Base-by-base conservation (phyloP, 192 early-diverging fungal species). In the Coemansia sp. region DNA sequence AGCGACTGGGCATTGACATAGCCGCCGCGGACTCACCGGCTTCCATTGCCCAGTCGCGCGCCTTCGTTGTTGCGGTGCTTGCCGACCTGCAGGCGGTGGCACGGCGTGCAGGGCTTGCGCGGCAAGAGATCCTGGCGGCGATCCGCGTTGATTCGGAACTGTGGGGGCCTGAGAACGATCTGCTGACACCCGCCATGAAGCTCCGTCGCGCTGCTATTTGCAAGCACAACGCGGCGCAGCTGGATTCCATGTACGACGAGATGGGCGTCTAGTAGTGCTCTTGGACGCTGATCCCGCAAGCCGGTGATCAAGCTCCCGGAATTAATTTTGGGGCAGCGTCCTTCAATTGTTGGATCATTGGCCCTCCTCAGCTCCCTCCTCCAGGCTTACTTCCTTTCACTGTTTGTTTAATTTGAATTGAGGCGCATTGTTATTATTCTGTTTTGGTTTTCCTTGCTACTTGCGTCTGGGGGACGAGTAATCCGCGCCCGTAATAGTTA, bases 131-230 rank as follows among this genome's bases (percentile, higher is more conserved):
- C 58, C 56, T 97, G 27, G 74, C 83, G 21, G 81, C 78, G 27
- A 82, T 97, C 31, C 77, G 81, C 30, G 56, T 99, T 41, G 83
- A 82, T 53, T 57, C 68, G 3, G 94, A 92, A 47, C 88, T 93
- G 69, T 99, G 97, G 97, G 96, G 93, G 5, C 85, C 94, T 16
- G 86, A 96, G 81, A 93, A 89, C 78, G 88, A 85, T 8, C 66
- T 90, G 63, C 75, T 93, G 78, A 98, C 97, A n/a, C 92, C 97
- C 22, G 94, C 95, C n/a, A 90, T 89, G 77, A 97, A 97, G 81
- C 71, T 97, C 53, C 90, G 94, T 54, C 88, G 96, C 30, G 85
- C 85, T 26, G 92, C 85, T 47, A 89, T 98, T 50, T 76, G 82
- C 57, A 80, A 87, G 55, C 74, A 69, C 22, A 91, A 92, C 74